Percentiles rank a stretch among this genome's conserved stretches.
phyloP scores from a whole-genome alignment of 768 basidiomycete genomes.

The Megacollybia marginata region DNA sequence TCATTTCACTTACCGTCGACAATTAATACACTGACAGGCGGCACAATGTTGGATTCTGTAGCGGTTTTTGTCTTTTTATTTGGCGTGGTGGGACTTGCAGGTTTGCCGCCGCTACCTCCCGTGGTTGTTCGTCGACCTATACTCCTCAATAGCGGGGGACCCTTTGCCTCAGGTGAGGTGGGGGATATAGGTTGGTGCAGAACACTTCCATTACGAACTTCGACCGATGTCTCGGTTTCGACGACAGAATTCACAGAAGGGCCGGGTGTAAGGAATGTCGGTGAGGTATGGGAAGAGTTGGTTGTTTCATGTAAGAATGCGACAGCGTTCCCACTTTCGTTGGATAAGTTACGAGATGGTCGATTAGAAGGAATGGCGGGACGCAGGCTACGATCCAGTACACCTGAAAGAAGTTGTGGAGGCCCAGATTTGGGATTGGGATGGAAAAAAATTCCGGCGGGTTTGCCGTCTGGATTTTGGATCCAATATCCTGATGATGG shows the following conservation, averaged over 20 bases:
- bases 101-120: too few relatives aligned
- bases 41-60: conserved; percentile 70
- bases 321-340: conserved; percentile 9
- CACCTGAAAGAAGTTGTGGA: neutral
- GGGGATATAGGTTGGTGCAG: too few relatives aligned
- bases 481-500: conserved; percentile 85
- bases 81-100: too few relatives aligned
- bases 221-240: too few relatives aligned
- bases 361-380: neutral
- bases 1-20: conserved; percentile 71
- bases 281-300: neutral
- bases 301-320: conserved; percentile 25
- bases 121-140: too few relatives aligned
- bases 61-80: conserved; percentile 27
- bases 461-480: conserved; percentile 88
- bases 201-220: too few relatives aligned
- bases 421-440: neutral
- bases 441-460: conserved; percentile 81
- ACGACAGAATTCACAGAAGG: too few relatives aligned
- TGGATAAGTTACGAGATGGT: conserved; percentile 2
- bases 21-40: conserved; percentile 96
- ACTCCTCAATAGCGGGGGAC: too few relatives aligned
- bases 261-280: too few relatives aligned
- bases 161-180: too few relatives aligned
- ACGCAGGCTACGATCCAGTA: too few relatives aligned